phyloP scores from a whole-genome alignment of 2,329 filamentous ascomycete genomes.

The Xylaria polymorpha region DNA sequence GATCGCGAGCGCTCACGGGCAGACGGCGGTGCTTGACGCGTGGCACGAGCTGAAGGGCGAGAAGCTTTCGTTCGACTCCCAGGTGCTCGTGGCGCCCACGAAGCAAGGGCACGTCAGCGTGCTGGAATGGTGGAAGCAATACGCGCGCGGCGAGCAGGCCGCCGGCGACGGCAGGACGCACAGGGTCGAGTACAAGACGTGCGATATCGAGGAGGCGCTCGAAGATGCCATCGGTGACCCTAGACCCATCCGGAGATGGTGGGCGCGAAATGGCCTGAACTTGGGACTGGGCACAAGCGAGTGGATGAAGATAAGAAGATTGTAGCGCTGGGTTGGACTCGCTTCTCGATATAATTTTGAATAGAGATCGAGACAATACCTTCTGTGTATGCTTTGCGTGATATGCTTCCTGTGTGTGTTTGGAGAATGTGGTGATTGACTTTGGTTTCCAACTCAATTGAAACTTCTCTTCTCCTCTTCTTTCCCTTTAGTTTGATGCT shows the following conservation, averaged over 20 bases:
- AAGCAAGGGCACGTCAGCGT: conserved; percentile 87
- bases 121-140: conserved; percentile 91
- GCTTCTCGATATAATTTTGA: not conserved
- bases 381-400: not conserved
- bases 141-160: conserved; percentile 66
- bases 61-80: conserved; percentile 79
- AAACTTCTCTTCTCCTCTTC: no score
- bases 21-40: conserved; percentile 83
- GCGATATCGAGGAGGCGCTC: conserved; percentile 93
- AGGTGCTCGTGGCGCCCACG: conserved; percentile 87
- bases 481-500: no score
- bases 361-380: not conserved
- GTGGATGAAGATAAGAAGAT: conserved; percentile 85
- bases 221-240: conserved; percentile 84
- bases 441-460: not conserved
- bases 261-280: conserved; percentile 85
- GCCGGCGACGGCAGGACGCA: conserved; percentile 66
- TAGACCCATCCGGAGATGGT: conserved; percentile 83
- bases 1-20: conserved; percentile 85
- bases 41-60: conserved; percentile 82
- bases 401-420: not conserved
- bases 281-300: conserved; percentile 84
- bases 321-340: conserved; percentile 55
- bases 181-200: conserved; percentile 91
- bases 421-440: not conserved